Evolutionary conservation across 2,329 filamentous ascomycete genomes (phyloP), one percentile per base, ranked within the genome.

Genomic region (Paracorniculantispora psalliotae): DNA sequence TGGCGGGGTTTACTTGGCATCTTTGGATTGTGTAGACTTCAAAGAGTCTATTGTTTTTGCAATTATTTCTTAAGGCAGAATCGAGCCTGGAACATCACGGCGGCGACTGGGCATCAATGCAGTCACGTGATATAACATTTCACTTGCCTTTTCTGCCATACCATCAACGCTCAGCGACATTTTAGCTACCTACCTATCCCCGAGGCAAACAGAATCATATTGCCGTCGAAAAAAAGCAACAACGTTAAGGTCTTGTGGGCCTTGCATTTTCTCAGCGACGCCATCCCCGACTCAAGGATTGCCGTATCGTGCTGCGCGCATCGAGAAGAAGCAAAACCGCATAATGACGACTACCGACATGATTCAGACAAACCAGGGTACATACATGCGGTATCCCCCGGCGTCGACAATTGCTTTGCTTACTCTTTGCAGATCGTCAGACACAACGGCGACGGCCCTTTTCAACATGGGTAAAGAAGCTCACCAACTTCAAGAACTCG

Each of bases 391-490:
- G n/a, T 30, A 9, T 35, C 17, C 17, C 5, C 61, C 70, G 66
- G 41, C 28, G n/a, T 51, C 19, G n/a, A 39, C 48, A 37, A 13
- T 13, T 26, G 17, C 25, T 61, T 17, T 35, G 57, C 74, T 77
- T 67, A 77, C 67, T 57, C 51, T 70, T 74, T 63, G 66, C 74
- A 92, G 89, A 92, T 72, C 84, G 86, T 65, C 80, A 81, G 64
- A 65, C 75, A 69, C 83, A 83, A 67, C 89, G 91, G 64, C 88
- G 92, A 67, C 86, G 90, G 63, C 93, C 92, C 25, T 97, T 97
- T 71, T 85, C 92, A 49, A 90, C 87, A 65, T 96, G 93, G 89
- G 91, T 99, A 79, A 96, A 92, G 80, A 92, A 92, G 69, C 84
- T 97, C 59, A 87, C 92, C 62, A 93, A 88, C 72, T 88, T 96